A percentile compares a stretch with the other conserved stretches of the same genome.
Evolutionary conservation across 345 rosid genomes (phyloP).

Genomic region (Anacardium occidentale): DNA sequence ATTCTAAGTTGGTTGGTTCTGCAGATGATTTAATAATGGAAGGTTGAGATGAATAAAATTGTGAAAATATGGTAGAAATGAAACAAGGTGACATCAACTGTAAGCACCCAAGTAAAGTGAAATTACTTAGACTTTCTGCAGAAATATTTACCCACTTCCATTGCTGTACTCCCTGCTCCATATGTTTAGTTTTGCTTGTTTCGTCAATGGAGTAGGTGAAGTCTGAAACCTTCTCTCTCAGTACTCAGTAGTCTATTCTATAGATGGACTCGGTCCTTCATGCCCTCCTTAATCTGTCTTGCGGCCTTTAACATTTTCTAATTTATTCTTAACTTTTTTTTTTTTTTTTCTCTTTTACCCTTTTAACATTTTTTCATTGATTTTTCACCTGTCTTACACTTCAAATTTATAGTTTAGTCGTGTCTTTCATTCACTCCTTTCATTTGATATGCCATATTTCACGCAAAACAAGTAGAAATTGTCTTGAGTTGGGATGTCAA

Average conservation of each 20-base stretch:
- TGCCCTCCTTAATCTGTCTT: too few relatives aligned
- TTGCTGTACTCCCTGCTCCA: too few relatives aligned
- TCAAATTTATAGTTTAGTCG: not conserved
- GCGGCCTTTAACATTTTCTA: too few relatives aligned
- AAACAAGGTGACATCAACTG: not conserved
- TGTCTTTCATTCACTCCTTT: not conserved
- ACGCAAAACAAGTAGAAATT: too few relatives aligned
- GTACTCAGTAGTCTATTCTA: too few relatives aligned
- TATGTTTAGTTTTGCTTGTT: not conserved
- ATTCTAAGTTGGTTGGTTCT: not conserved
- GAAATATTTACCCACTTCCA: conserved; percentile 3
- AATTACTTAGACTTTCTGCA: not conserved
- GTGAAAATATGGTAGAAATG: too few relatives aligned
- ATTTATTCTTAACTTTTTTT: too few relatives aligned
- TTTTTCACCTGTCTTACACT: not conserved
- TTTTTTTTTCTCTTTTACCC: not conserved
- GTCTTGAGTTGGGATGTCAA: too few relatives aligned
- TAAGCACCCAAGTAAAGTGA: conserved; percentile 1
- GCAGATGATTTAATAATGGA: not conserved
- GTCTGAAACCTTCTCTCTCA: not conserved
- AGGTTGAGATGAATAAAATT: conserved; percentile 10
- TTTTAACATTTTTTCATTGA: not conserved
- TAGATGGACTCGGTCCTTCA: too few relatives aligned
- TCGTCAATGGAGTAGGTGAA: conserved; percentile 1
- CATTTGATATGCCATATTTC: not conserved